Percentiles rank a stretch among this genome's conserved stretches.
Evolutionary conservation across 352 stramenopile genomes (phyloP).

Genomic region (Pythium oligandrum): DNA sequence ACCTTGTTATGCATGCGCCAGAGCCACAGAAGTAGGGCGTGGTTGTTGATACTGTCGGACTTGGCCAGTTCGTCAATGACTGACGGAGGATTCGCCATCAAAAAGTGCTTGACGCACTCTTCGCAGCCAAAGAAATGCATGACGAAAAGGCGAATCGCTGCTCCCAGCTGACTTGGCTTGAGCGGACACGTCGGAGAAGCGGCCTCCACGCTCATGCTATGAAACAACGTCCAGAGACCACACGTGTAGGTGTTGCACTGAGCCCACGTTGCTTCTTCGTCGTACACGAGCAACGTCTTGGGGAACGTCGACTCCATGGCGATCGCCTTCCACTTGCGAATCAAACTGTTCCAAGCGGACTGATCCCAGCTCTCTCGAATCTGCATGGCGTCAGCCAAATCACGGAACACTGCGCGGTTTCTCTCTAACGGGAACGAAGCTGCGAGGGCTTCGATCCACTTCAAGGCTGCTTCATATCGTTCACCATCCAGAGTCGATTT

Average conservation of each 20-base stretch:
- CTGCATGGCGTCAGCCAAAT: constrained; percentile 32
- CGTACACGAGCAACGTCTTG: constrained; percentile 48
- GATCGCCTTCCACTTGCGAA: constrained; percentile 58
- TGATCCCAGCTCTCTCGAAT: constrained; percentile 43
- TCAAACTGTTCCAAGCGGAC: constrained; percentile 48
- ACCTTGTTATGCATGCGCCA: constrained; percentile 85
- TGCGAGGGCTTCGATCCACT: constrained; percentile 58
- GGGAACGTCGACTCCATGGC: constrained; percentile 49
- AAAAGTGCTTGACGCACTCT: constrained; percentile 70
- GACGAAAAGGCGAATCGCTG: constrained; percentile 64
- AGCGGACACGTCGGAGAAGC: constrained; percentile 27
- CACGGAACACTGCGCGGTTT: constrained; percentile 50
- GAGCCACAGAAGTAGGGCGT: constrained; percentile 62
- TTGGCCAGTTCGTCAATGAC: constrained; percentile 37
- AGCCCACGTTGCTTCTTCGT: constrained; percentile 39
- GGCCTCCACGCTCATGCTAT: constrained; percentile 55
- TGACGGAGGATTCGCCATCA: constrained; percentile 54
- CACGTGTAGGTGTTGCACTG: constrained; percentile 79
- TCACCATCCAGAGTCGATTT: constrained; percentile 51
- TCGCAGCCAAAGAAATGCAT: constrained; percentile 83
- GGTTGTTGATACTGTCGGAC: constrained; percentile 29
- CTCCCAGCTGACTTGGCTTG: constrained; percentile 52
- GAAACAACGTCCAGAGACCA: constrained; percentile 78
- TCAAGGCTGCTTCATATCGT: constrained; percentile 53
- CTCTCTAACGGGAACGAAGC: constrained; percentile 58